A percentile compares a stretch with the other conserved stretches of the same genome.
These are phyloP conservation scores for Talaromyces sp. DNA, from an alignment of 2,329 filamentous ascomycete species.

Conservation along the genomic window DNA sequence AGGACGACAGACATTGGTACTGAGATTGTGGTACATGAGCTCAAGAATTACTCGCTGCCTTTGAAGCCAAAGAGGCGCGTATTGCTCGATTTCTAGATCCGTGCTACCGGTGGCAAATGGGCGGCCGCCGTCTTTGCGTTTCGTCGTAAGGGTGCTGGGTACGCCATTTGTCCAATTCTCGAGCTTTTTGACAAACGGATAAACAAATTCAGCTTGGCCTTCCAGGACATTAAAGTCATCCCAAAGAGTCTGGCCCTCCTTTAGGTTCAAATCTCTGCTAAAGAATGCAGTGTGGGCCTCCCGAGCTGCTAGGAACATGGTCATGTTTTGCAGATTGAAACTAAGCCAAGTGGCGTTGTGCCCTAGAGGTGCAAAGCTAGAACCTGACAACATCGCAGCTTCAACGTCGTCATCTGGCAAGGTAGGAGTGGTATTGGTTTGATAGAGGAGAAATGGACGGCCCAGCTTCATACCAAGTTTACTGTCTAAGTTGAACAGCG, in stretches of 20 bases:
- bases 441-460: slow-evolving; percentile 42
- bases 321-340: slow-evolving; percentile 36
- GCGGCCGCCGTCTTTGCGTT: slow-evolving; percentile 32
- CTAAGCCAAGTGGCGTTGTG: slow-evolving; percentile 44
- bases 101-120: slow-evolving; percentile 44
- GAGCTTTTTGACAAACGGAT: slow-evolving; percentile 30
- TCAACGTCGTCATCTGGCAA: slow-evolving; percentile 41
- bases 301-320: slow-evolving; percentile 36
- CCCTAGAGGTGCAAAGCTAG: slow-evolving; percentile 34
- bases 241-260: slow-evolving; percentile 30
- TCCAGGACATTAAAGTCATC: slow-evolving; percentile 34
- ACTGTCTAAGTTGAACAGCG: slow-evolving; percentile 50
- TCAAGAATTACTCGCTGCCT: slow-evolving; percentile 46
- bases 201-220: slow-evolving; percentile 34
- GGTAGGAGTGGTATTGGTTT: slow-evolving; percentile 36
- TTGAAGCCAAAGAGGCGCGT: slow-evolving; percentile 44
- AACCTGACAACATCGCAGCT: slow-evolving; percentile 31
- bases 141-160: slow-evolving; percentile 41
- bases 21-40: slow-evolving; percentile 43
- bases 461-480: slow-evolving; percentile 51
- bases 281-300: slow-evolving; percentile 40
- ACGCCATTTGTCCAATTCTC: slow-evolving; percentile 38
- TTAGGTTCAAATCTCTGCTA: slow-evolving; percentile 28
- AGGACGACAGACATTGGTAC: slow-evolving; percentile 40
- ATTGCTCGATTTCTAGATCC: slow-evolving; percentile 35